These are phyloP conservation scores for Pseudocercospora pini-densiflorae DNA, from an alignment of 2,329 filamentous ascomycete genomes.

Conservation along the genomic window DNA sequence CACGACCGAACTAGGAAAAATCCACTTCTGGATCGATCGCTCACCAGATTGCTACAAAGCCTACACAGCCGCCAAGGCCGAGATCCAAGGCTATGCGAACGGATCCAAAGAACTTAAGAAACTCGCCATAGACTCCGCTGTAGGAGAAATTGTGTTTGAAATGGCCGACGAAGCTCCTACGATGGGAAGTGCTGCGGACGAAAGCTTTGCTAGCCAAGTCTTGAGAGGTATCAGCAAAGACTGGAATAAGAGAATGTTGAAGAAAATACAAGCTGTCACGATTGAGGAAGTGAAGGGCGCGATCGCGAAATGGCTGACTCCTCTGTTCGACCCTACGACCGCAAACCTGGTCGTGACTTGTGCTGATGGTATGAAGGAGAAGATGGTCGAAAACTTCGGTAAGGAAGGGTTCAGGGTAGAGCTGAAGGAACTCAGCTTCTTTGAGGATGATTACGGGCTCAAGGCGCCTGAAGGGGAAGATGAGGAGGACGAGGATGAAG, in stretches of 20 bases:
- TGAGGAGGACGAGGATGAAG: slow-evolving; percentile 63
- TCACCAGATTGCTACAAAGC: slow-evolving; percentile 89
- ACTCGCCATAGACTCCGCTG: slow-evolving; percentile 83
- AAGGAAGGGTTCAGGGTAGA: slow-evolving; percentile 78
- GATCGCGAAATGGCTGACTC: slow-evolving; percentile 75
- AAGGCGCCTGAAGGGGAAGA: slow-evolving; percentile 65
- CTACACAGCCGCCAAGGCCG: slow-evolving; percentile 74
- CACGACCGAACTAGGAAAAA: slow-evolving; percentile 75
- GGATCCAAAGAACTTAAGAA: slow-evolving; percentile 76
- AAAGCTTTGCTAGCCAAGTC: slow-evolving; percentile 82
- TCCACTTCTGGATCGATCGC: slow-evolving; percentile 86
- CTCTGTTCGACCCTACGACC: slow-evolving; percentile 77
- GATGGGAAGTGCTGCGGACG: slow-evolving; percentile 78
- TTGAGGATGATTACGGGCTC: slow-evolving; percentile 89
- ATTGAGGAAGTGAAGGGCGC: slow-evolving; percentile 76
- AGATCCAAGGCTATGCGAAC: slow-evolving; percentile 74
- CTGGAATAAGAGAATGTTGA: slow-evolving; percentile 77
- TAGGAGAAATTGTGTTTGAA: slow-evolving; percentile 83
- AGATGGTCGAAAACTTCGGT: slow-evolving; percentile 74
- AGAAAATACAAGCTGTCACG: slow-evolving; percentile 74
- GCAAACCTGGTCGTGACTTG: slow-evolving; percentile 90
- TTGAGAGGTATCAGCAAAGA: slow-evolving; percentile 75
- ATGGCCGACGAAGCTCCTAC: slow-evolving; percentile 90
- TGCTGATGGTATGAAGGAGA: slow-evolving; percentile 81
- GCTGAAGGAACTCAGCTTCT: slow-evolving; percentile 74